Percentiles rank a stretch among this genome's conserved stretches.
These are phyloP conservation scores for Wickerhamomyces sp. DNA, from an alignment of 1,139 yeast species.

Conservation along the genomic window DNA sequence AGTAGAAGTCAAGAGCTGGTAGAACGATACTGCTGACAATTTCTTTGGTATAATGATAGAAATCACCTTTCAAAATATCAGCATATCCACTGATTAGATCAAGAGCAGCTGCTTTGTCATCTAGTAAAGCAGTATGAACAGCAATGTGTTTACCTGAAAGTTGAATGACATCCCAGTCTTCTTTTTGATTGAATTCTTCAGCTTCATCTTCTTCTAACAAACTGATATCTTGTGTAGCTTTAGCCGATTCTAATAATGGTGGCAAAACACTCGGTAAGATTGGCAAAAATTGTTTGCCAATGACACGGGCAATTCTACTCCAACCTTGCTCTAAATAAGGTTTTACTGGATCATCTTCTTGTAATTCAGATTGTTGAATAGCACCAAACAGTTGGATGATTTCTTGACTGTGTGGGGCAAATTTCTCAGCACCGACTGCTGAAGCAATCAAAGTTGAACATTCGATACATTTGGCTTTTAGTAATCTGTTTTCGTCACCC, in stretches of 20 bases:
- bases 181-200: constrained; percentile 76
- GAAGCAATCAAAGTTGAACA: constrained; percentile 91
- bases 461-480: constrained; percentile 92
- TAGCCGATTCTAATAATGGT: constrained; percentile 78
- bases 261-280: constrained; percentile 86
- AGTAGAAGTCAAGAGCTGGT: constrained; percentile 85
- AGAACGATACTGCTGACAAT: constrained; percentile 74
- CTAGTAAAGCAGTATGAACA: constrained; percentile 85
- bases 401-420: constrained; percentile 70
- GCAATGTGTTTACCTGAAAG: constrained; percentile 92
- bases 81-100: constrained; percentile 88
- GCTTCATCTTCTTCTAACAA: constrained; percentile 85
- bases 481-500: constrained; percentile 71
- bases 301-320: constrained; percentile 86
- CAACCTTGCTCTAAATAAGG: constrained; percentile 91
- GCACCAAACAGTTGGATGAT: constrained; percentile 67
- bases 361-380: constrained; percentile 57
- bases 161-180: constrained; percentile 94
- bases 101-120: constrained; percentile 89
- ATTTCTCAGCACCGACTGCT: constrained; percentile 95
- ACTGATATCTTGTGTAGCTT: constrained; percentile 84
- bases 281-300: constrained; percentile 86
- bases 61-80: constrained; percentile 73
- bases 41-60: constrained; percentile 79
- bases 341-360: constrained; percentile 78